Evolutionary conservation across 306 rosid species (phyloP).

Genomic region (Ormosia semicastrata): DNA sequence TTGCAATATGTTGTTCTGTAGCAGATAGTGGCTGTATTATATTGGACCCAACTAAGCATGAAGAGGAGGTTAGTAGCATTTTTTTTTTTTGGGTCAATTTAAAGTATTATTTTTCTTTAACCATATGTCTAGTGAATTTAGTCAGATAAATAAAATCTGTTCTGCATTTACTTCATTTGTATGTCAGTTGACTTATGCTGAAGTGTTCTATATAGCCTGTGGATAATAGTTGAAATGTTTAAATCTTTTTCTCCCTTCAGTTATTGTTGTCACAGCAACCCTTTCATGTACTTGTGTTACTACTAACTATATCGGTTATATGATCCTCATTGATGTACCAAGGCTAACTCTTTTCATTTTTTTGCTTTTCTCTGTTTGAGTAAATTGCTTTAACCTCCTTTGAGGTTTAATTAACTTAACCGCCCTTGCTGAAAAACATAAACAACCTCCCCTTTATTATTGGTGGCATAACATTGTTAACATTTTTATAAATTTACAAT

Average conservation of each 20-base stretch:
- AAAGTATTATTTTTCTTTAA: background rate
- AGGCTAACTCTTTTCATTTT: background rate
- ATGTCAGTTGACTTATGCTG: background rate
- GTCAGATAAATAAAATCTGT: background rate
- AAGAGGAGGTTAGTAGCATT: slow-evolving; percentile 70
- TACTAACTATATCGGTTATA: background rate
- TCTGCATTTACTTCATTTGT: background rate
- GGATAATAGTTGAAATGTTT: background rate
- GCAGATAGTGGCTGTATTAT: slow-evolving; percentile 58
- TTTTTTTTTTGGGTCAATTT: background rate
- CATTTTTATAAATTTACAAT: background rate
- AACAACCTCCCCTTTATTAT: background rate
- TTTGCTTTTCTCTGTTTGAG: background rate
- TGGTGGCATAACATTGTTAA: background rate
- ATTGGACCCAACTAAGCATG: slow-evolving; percentile 86
- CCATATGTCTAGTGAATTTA: background rate
- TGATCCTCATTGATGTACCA: background rate
- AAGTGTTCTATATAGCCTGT: background rate
- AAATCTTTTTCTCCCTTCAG: background rate
- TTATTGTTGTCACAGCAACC: background rate
- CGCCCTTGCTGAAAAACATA: background rate
- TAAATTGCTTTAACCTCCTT: background rate
- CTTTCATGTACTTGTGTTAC: background rate
- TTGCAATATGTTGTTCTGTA: slow-evolving; percentile 86
- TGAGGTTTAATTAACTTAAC: background rate